A percentile compares a stretch with the other conserved stretches of the same genome.
These are phyloP conservation scores for Ilyonectria destructans DNA, from an alignment of 2,329 filamentous ascomycete genomes.

Conservation along the genomic window DNA sequence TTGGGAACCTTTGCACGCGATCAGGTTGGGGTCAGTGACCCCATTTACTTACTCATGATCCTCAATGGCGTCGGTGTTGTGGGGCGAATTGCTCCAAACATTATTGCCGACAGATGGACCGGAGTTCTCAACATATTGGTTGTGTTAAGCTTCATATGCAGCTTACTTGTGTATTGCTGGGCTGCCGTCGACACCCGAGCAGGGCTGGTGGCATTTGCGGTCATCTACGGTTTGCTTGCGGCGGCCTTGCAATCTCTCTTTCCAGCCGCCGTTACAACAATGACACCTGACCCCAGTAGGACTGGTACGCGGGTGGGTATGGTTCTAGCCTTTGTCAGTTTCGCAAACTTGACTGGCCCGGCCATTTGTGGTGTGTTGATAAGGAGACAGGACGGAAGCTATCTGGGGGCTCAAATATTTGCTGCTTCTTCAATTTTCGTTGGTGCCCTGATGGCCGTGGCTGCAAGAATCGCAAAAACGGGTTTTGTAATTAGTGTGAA, in stretches of 20 bases:
- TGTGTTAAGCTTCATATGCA: constrained; percentile 49
- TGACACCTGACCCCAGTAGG: constrained; percentile 52
- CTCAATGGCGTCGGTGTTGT: constrained; percentile 69
- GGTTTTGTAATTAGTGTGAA: constrained; percentile 32
- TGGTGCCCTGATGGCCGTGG: constrained; percentile 42
- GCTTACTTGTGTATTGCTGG: constrained; percentile 52
- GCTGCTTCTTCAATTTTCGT: constrained; percentile 43
- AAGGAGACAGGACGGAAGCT: constrained; percentile 33
- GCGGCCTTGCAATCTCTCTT: constrained; percentile 68
- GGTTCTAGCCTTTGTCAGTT: constrained; percentile 53
- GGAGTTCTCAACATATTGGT: constrained; percentile 69
- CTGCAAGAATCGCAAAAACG: constrained; percentile 37
- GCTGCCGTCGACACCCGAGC: constrained; percentile 40
- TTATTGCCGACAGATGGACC: constrained; percentile 64
- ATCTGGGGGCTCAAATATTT: constrained; percentile 47
- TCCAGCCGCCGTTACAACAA: constrained; percentile 64
- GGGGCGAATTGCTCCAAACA: constrained; percentile 65
- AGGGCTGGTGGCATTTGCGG: constrained; percentile 49
- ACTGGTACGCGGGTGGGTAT: constrained; percentile 56
- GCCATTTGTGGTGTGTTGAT: constrained; percentile 49
- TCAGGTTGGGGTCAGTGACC: constrained; percentile 35
- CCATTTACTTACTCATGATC: constrained; percentile 55
- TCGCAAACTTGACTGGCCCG: constrained; percentile 50
- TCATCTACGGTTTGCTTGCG: constrained; percentile 66
- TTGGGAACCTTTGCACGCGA: constrained; percentile 66